Evolutionary conservation across 2,329 filamentous ascomycete genomes (phyloP), one percentile per base, ranked within the genome.

Genomic region (Colletotrichum sublineola): DNA sequence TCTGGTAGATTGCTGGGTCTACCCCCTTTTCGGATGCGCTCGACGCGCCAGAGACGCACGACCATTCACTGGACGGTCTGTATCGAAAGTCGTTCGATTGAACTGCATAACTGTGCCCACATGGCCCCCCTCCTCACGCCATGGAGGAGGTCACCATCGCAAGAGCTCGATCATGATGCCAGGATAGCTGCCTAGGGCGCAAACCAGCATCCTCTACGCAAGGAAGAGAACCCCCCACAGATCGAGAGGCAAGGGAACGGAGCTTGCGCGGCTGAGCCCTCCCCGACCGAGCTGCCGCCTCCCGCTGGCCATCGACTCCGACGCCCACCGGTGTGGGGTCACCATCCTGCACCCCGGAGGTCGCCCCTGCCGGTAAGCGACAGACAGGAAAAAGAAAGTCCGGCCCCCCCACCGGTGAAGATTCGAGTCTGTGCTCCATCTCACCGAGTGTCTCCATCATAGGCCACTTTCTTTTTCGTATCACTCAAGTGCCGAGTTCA

Each of bases 361-460:
- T 69, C 67, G 18, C 38, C 53, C 62, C 40, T 66, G n/a, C 55
- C 67, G 67, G 53, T 46, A 52, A 66, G 55, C 53, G 36, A 60
- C 62, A 66, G 46, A 38, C 33, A 44, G 42, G 46, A 70, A 70
- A 66, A 70, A 60, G 67, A 66, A 70, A 70, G 38, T 9, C 38
- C 53, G 67, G 46, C 33, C 67, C 44, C 44, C 44, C 44, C 67
- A 66, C 46, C 67, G 67, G 55, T 70, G 62, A 58, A 70, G 55
- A 50, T 31, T 18, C n/a, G 31, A 52, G 52, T 52, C 67, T 46
- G 44, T 38, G 62, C 67, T 24, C 40, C 36, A 29, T 18, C 61
- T 53, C 62, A 58, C 61, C 42, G 52, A 38, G 48, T 29, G 40
- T 62, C 50, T 55, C 40, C 46, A 33, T 52, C 52, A 38, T 12